Evolutionary conservation across 441 rosid genomes (phyloP).

Genomic region (Macaranga tanarius): DNA sequence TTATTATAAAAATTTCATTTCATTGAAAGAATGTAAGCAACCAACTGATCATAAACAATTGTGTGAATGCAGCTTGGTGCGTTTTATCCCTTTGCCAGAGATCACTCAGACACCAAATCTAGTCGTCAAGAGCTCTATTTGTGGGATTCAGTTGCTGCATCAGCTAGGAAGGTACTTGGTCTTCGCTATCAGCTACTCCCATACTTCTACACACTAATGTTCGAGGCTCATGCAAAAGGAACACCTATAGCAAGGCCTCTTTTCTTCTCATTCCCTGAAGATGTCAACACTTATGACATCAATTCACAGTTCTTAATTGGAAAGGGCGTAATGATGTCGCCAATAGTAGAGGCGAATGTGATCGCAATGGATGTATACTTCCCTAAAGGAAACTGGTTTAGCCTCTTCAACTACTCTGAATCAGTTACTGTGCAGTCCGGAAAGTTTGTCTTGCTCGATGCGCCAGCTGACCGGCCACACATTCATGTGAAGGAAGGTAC

Average conservation of each 20-base stretch:
- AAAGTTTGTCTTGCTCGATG: conserved; percentile 39
- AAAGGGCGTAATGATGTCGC: conserved; percentile 59
- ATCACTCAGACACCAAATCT: conserved; percentile 38
- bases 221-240: conserved; percentile 54
- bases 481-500: conserved; percentile 59
- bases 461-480: conserved; percentile 56
- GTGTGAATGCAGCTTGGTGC: conserved; percentile 63
- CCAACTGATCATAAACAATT: not conserved
- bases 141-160: conserved; percentile 71
- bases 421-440: conserved; percentile 37
- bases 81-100: conserved; percentile 81
- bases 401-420: conserved; percentile 53
- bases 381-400: conserved; percentile 63
- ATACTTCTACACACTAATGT: conserved; percentile 66
- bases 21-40: not conserved
- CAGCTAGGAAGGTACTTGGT: conserved; percentile 66
- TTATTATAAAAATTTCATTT: not conserved
- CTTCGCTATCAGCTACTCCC: conserved; percentile 73
- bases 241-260: conserved; percentile 69
- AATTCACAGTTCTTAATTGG: conserved; percentile 56
- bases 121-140: conserved; percentile 61
- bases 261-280: conserved; percentile 69
- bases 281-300: conserved; percentile 47
- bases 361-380: conserved; percentile 51
- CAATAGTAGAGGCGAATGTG: conserved; percentile 38